Evolutionary conservation across 805 yeast species (phyloP), one percentile per base, ranked within the genome.

Genomic region (Ogataea paradorogensis): DNA sequence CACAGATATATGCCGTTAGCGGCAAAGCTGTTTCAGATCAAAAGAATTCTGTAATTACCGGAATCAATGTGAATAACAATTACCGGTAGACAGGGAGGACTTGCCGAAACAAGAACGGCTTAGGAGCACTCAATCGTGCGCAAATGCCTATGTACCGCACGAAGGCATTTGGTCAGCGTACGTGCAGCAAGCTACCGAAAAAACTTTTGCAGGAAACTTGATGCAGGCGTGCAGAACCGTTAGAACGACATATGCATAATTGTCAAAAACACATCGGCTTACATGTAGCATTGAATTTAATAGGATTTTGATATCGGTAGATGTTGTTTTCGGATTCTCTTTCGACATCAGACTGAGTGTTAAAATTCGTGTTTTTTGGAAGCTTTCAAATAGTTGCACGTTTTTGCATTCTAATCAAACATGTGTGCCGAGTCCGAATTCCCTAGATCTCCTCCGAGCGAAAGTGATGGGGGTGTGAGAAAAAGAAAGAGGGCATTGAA

Each of bases 401-500:
- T 10, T 31, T n/a, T n/a, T 13, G 9, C 13, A 7, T n/a, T 18
- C 20, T 18, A 18, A 5, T 18, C 20, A 9, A 15, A 7, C 23
- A 37, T 37, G 41, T 25, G 35, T 9, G 31, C 25, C 5, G 42
- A 38, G n/a, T 21, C 42, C 7, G 42, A 32, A 13, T 15, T 27
- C 13, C 21, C 23, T 11, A 22, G 30, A 38, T 33, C 34, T 6
- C 38, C 42, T 9, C 31, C 38, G 15, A 39, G 42, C 28, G 42
- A 39, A 13, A 33, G 34, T 14, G 42, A 39, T 14, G 22, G 24
- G 15, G 28, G 38, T 16, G 31, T 35, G 8, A 16, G 16, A 10
- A 39, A 71, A 46, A 54, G 78, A 46, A 76, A 84, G 35, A 64
- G 89, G 36, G 83, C 86, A 1, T 62, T 81, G n/a, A 62, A 84